Evolutionary conservation across 164 flowering plant species (phyloP), one percentile per base, ranked within the genome.

Genomic region (Tetracentron sinense): DNA sequence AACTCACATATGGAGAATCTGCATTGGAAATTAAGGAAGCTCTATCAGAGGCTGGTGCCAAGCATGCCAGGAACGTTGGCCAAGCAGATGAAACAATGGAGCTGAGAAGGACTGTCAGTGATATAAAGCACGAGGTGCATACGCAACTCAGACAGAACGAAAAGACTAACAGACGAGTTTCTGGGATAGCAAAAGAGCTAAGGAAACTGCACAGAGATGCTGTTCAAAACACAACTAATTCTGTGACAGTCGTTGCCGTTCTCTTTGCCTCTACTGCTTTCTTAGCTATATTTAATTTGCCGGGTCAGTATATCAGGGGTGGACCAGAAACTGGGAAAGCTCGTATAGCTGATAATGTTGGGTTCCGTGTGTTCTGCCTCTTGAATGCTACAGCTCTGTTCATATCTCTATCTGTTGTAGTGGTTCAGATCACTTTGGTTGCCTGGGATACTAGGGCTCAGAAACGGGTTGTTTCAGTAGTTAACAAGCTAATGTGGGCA

Each of bases 401-500:
- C n/a, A 85, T 94, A 50, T 86, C 97, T 46, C 81, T 91, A 12
- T 89, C 97, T 4, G 97, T 91, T 44, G 97, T 94, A 0, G 98
- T 94, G 55, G 95, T 94, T 71, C 96, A 91, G 73, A 91, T 94
- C 50, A 91, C 98, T 29, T 61, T 94, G 75, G 85, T 91, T 49
- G 96, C 93, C 1, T 94, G 98, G 98, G 97, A 94, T 66, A 89
- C 98, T 0, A 75, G 75, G 22, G 91, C 98, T 52, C 98, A 94
- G 66, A 83, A 81, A 66, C 85, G 72, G 77, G 82, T 94, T 3
- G 94, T 94, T 17, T 86, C 95, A 0, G 88, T 94, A 0, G 83
- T 89, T 21, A 94, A 91, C 84, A 94, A 94, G 78, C 81, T 91
- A 11, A 89, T 91, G 93, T 94, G 97, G 98, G 83, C 92, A 44